These are phyloP conservation scores for Hordeum vulgare DNA, from an alignment of 176 grass and related monocot genomes.

Conservation along the genomic window DNA sequence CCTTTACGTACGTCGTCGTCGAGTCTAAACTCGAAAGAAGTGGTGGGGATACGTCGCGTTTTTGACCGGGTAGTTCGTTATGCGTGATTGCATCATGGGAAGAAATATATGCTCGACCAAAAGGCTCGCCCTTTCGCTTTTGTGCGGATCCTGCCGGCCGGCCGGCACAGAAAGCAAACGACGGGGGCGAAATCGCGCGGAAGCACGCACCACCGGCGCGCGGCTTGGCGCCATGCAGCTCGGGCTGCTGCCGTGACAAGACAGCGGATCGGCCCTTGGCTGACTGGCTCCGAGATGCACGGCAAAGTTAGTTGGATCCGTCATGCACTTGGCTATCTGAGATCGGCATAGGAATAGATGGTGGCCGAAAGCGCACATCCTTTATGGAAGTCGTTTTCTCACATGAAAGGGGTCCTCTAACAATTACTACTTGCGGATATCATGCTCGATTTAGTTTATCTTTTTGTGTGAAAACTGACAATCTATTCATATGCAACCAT, in stretches of 20 bases:
- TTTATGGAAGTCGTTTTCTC: conserved; percentile 7
- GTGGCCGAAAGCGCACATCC: neutral
- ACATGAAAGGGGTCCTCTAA: neutral
- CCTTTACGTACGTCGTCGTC: neutral
- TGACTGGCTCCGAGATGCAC: neutral
- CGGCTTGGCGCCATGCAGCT: neutral
- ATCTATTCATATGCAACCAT: too few relatives aligned
- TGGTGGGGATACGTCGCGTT: neutral
- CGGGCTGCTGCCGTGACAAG: neutral
- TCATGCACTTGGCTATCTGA: neutral
- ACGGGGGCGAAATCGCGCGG: neutral
- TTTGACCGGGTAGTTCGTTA: neutral
- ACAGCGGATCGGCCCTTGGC: neutral
- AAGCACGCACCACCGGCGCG: neutral
- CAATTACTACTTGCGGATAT: neutral
- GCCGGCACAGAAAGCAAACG: neutral
- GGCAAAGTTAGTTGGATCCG: neutral
- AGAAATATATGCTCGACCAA: neutral
- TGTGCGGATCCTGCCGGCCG: neutral
- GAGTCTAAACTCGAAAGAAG: neutral
- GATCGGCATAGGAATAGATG: neutral
- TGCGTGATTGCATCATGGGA: neutral
- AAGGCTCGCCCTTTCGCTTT: neutral
- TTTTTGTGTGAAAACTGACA: too few relatives aligned
- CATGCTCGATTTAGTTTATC: too few relatives aligned